These are phyloP conservation scores for Termitomyces sp. DNA, from an alignment of 768 basidiomycete genomes.

Conservation along the genomic window DNA sequence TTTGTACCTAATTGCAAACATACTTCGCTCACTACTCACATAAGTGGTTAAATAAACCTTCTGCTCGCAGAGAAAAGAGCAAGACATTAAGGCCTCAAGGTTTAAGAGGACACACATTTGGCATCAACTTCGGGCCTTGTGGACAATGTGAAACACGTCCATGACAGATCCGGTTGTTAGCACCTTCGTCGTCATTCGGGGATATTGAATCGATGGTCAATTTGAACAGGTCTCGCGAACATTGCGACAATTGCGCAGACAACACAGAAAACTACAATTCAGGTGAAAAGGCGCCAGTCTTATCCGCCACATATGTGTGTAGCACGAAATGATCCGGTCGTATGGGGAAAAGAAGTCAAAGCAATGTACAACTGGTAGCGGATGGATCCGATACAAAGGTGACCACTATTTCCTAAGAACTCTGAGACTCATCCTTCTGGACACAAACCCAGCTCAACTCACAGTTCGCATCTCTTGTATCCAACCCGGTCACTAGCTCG, in stretches of 20 bases:
- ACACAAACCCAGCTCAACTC: neutral
- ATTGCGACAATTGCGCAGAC: neutral
- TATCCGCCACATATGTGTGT: neutral
- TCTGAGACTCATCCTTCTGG: neutral
- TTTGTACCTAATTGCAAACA: neutral
- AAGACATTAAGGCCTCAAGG: neutral
- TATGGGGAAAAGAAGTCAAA: neutral
- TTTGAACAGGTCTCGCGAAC: neutral
- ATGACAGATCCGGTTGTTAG: neutral
- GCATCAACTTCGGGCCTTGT: neutral
- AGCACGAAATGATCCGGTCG: neutral
- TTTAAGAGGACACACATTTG: neutral
- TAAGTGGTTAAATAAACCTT: neutral
- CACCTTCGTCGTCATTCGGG: neutral
- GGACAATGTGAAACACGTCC: neutral
- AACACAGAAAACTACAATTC: too few relatives aligned
- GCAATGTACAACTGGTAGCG: neutral
- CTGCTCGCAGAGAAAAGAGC: neutral
- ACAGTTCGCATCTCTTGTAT: conserved; percentile 3
- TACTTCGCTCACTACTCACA: neutral
- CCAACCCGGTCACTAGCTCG: conserved; percentile 36
- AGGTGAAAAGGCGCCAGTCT: neutral
- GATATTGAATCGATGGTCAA: neutral
- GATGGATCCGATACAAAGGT: neutral
- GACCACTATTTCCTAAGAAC: neutral